Evolutionary conservation across 495 filamentous ascomycete species (phyloP).

Genomic region (Penicillium goetzii): DNA sequence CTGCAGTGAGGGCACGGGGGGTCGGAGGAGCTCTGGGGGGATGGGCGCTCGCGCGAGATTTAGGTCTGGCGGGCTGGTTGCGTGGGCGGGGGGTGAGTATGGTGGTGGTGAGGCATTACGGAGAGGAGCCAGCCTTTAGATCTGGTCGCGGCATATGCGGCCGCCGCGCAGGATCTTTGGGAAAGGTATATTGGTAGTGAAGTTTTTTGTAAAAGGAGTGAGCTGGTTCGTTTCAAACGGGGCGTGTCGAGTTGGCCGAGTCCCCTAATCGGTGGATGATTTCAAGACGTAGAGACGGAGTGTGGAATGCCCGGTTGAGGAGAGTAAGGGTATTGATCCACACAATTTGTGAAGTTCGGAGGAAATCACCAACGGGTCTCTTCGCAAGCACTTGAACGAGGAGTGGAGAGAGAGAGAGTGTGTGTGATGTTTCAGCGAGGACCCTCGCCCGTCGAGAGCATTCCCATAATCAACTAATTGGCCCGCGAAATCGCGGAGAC

Average conservation of each 20-base stretch:
- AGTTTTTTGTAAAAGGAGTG: constrained; percentile 6
- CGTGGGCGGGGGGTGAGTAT: constrained; percentile 37
- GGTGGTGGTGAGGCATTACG: constrained; percentile 49
- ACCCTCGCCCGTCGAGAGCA: constrained; percentile 5
- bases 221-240: neutral
- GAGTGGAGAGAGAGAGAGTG: constrained; percentile 15
- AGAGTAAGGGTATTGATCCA: neutral
- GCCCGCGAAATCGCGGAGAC: constrained; percentile 24
- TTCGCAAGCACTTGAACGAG: neutral
- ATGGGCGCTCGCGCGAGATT: constrained; percentile 24
- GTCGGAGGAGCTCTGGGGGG: constrained; percentile 22
- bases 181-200: neutral
- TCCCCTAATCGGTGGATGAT: constrained; percentile 26
- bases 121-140: constrained; percentile 51
- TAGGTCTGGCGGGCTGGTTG: constrained; percentile 35
- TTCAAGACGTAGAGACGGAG: constrained; percentile 7
- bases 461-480: constrained; percentile 9
- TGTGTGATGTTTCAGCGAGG: constrained; percentile 1
- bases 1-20: constrained; percentile 15
- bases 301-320: constrained; percentile 8
- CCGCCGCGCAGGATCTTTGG: constrained; percentile 35
- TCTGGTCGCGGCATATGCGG: constrained; percentile 45
- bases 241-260: constrained; percentile 23
- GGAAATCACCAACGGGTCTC: neutral
- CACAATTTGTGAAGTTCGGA: neutral